Percentiles rank a stretch among this genome's conserved stretches.
Evolutionary conservation across 495 filamentous ascomycete genomes (phyloP).

Genomic region (Lasiosphaeria hispida): DNA sequence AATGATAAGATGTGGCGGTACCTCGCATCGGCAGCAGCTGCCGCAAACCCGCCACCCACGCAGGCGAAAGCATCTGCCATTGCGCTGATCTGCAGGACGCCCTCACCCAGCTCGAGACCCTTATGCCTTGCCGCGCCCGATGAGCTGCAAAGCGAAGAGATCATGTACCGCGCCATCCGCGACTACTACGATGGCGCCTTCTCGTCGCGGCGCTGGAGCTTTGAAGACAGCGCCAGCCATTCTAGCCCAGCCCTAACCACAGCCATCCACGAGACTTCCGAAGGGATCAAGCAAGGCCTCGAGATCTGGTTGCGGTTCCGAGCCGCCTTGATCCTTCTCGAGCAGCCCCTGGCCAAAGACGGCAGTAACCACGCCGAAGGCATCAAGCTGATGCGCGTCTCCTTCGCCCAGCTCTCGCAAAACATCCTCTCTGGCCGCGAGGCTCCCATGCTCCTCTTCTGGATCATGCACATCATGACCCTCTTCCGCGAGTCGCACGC

Average conservation of each 20-base stretch:
- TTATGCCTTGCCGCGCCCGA: constrained; percentile 4
- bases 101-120: not conserved
- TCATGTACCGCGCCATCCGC: constrained; percentile 12
- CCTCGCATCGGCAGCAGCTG: not conserved
- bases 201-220: constrained; percentile 6
- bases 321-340: constrained; percentile 11
- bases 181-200: constrained; percentile 15
- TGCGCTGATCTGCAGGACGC: constrained; percentile 2
- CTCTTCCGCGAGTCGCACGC: constrained; percentile 5
- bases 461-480: constrained; percentile 6
- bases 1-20: constrained; percentile 2
- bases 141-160: constrained; percentile 3
- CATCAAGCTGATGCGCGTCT: constrained; percentile 14
- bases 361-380: not conserved
- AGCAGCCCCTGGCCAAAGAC: not conserved
- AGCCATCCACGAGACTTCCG: not conserved
- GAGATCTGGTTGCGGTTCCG: constrained; percentile 7
- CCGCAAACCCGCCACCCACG: not conserved
- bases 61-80: not conserved
- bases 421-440: not conserved
- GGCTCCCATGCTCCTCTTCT: constrained; percentile 10
- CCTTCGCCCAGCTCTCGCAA: constrained; percentile 11
- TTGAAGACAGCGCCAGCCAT: not conserved
- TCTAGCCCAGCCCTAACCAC: not conserved
- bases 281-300: not conserved